Base-by-base conservation (phyloP, 2,329 filamentous ascomycete genomes). In the Chalaropsis thielavioides region DNA sequence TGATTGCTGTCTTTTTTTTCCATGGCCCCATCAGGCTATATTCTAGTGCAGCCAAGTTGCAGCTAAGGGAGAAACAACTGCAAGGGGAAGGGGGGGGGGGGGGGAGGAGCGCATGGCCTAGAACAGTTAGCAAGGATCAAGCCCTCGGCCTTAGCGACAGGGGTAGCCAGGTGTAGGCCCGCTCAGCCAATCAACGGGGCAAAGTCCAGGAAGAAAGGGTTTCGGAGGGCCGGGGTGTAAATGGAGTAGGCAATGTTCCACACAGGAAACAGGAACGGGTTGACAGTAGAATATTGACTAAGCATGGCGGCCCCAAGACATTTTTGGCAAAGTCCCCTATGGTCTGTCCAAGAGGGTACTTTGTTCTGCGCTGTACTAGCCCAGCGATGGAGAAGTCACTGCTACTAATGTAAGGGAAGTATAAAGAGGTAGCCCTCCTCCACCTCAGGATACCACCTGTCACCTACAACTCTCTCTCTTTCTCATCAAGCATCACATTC, bases 401-500 rank as follows among this genome's bases (percentile, higher is more conserved):
- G 15, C 15, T 58, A 58, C 54, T 11, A 58, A 3, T 15, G 6
- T 6, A 38, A 58, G 31, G 13, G 22, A 61, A 61, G 43, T 44
- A 46, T 61, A 44, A 61, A 61, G 40, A 58, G 15, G 54, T 7
- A 6, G 17, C 8, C 54, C 54, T 58, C 31, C 41, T 62, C 61
- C 61, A 27, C 24, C 46, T 15, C 22, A 40, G 27, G 22, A 6
- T 13, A 8, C 13, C 13, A 51, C 5, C 1, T n/a, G 0, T 11
- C 13, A n/a, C 27, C n/a, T 7, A 19, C 5, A 8, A n/a, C 22
- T n/a, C n/a, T n/a, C 19, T 5, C 38, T 22, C 43, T 31, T 31
- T 44, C 49, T 64, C 10, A 27, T 15, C 22, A 58, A 54, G 4
- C 31, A 54, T 22, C 35, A 64, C 49, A 64, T 64, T 67, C 67